Evolutionary conservation across 2,329 filamentous ascomycete genomes (phyloP).

Genomic region (Fonsecaea pedrosoi): DNA sequence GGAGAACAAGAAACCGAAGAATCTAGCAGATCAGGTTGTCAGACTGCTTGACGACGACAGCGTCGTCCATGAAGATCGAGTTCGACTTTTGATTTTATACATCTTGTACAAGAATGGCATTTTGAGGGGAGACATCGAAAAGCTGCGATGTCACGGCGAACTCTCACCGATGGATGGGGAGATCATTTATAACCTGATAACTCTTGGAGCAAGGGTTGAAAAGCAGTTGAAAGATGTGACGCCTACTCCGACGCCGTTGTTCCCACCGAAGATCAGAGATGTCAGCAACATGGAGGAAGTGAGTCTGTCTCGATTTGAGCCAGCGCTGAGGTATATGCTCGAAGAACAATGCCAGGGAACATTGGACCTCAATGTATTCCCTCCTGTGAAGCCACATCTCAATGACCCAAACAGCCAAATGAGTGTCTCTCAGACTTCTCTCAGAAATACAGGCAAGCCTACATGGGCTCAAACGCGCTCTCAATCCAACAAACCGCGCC

Average conservation of each 20-base stretch:
- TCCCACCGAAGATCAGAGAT: slow-evolving; percentile 59
- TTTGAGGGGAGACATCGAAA: slow-evolving; percentile 80
- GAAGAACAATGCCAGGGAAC: slow-evolving; percentile 73
- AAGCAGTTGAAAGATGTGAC: slow-evolving; percentile 79
- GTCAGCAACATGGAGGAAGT: slow-evolving; percentile 67
- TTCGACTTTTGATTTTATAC: slow-evolving; percentile 86
- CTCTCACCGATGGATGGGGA: slow-evolving; percentile 76
- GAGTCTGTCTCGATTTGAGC: slow-evolving; percentile 84
- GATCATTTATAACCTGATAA: slow-evolving; percentile 74
- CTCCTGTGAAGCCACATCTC: slow-evolving; percentile 73
- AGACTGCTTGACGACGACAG: slow-evolving; percentile 85
- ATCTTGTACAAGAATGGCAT: slow-evolving; percentile 85
- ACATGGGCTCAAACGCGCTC: slow-evolving; percentile 90
- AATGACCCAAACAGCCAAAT: slow-evolving; percentile 55
- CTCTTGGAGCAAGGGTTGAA: slow-evolving; percentile 77
- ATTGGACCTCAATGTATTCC: slow-evolving; percentile 71
- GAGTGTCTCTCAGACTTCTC: slow-evolving; percentile 70
- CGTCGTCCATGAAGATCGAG: slow-evolving; percentile 73
- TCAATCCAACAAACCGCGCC: slow-evolving; percentile 77
- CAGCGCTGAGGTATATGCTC: slow-evolving; percentile 80
- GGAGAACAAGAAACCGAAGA: slow-evolving; percentile 88
- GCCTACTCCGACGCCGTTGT: slow-evolving; percentile 70
- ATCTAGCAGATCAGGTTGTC: slow-evolving; percentile 82
- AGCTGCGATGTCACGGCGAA: slow-evolving; percentile 81
- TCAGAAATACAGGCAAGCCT: slow-evolving; percentile 82